Evolutionary conservation across 2,329 filamentous ascomycete genomes (phyloP).

Genomic region (Fusarium duplospermum): DNA sequence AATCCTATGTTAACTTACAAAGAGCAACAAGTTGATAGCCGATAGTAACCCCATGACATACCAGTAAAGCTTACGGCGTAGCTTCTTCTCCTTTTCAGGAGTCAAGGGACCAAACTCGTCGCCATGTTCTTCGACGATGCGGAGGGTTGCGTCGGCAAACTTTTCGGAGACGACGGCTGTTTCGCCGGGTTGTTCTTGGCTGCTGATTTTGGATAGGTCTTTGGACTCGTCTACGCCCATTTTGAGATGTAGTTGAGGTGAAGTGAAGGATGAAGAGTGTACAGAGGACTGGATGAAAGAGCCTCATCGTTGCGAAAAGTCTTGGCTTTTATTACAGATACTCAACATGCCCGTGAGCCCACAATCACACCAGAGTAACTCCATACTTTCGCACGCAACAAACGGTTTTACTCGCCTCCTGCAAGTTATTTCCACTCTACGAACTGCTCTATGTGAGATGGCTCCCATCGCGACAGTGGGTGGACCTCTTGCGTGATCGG

Average conservation of each 20-base stretch:
- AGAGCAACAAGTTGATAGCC: conserved; percentile 51
- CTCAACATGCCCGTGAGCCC: not conserved
- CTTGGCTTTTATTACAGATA: not conserved
- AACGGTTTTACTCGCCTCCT: not conserved
- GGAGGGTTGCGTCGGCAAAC: conserved; percentile 51
- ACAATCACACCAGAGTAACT: conserved; percentile 5
- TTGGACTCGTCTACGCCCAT: not conserved
- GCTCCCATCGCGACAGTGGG: conserved; percentile 19
- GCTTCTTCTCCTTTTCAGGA: conserved; percentile 46
- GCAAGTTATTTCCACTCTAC: not conserved
- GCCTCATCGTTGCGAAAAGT: not conserved
- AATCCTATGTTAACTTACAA: conserved; percentile 45
- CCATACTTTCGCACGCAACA: conserved; percentile 2
- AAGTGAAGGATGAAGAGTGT: not conserved
- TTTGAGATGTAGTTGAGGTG: not conserved
- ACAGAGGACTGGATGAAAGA: too few species aligned
- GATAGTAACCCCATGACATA: conserved; percentile 47
- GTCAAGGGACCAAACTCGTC: conserved; percentile 46
- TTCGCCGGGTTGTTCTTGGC: conserved; percentile 2
- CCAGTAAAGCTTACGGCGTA: conserved; percentile 48
- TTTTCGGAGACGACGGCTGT: conserved; percentile 27
- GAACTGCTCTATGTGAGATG: not conserved
- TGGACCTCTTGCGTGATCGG: conserved; percentile 33
- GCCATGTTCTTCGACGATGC: conserved; percentile 50
- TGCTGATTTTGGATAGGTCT: conserved; percentile 12